Evolutionary conservation across 495 filamentous ascomycete genomes (phyloP).

Genomic region (Podospora tetraspora): DNA sequence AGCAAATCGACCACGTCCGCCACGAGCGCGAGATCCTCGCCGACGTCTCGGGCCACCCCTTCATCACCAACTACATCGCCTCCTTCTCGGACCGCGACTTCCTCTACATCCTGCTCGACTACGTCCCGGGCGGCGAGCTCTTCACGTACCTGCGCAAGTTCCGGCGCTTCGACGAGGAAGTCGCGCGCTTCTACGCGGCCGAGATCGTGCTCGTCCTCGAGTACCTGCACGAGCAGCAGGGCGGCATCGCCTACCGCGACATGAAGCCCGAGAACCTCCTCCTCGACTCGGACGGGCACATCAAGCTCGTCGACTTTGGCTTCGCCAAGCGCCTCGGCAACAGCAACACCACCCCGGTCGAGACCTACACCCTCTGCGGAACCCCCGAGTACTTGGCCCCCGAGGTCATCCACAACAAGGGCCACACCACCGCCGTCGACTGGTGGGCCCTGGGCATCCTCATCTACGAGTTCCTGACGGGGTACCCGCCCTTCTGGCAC

Average conservation of each 20-base stretch:
- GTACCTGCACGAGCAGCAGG: slow-evolving; percentile 78
- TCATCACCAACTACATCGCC: slow-evolving; percentile 86
- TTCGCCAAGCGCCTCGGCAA: slow-evolving; percentile 80
- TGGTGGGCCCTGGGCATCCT: slow-evolving; percentile 98
- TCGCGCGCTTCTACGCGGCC: slow-evolving; percentile 87
- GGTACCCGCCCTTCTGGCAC: slow-evolving; percentile 96
- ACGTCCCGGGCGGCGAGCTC: slow-evolving; percentile 86
- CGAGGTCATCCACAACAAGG: slow-evolving; percentile 93
- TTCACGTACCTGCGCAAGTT: slow-evolving; percentile 88
- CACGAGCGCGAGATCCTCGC: slow-evolving; percentile 86
- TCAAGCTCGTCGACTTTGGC: slow-evolving; percentile 97
- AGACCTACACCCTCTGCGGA: slow-evolving; percentile 95
- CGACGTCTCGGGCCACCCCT: slow-evolving; percentile 85
- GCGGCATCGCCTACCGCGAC: slow-evolving; percentile 87
- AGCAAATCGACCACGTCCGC: slow-evolving; percentile 96
- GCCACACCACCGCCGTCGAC: slow-evolving; percentile 93
- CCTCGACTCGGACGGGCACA: slow-evolving; percentile 84
- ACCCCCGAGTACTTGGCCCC: slow-evolving; percentile 96
- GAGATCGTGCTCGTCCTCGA: slow-evolving; percentile 92
- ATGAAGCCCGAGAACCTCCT: slow-evolving; percentile 96
- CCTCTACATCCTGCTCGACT: slow-evolving; percentile 92
- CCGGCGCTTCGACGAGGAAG: slow-evolving; percentile 78
- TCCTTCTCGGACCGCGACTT: slow-evolving; percentile 87
- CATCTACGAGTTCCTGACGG: slow-evolving; percentile 92
- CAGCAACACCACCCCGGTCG: slow-evolving; percentile 47